Evolutionary conservation across 2,329 filamentous ascomycete species (phyloP), one percentile per base, ranked within the genome.

Genomic region (Nectriaceae sp.): DNA sequence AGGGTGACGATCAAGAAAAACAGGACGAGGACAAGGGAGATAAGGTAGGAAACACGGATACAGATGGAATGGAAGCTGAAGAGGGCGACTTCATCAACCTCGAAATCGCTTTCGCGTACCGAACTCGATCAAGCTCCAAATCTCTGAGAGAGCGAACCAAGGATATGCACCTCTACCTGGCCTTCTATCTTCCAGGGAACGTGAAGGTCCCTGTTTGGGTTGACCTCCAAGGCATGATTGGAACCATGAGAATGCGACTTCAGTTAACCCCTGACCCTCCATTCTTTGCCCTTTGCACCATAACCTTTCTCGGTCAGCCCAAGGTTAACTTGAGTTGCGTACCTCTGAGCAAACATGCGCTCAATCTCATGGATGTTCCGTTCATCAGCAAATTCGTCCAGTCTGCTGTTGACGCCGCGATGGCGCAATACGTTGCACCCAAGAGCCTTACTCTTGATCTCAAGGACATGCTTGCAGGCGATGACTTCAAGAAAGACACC

Each of bases 401-500:
- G 57, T 86, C 83, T 1, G 82, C 86, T 1, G 83, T 90, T 42
- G 85, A 89, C 56, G 86, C 88, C 2, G 87, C 88, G 0, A 76
- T 89, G 62, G 84, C 86, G 1, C 82, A 89, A 62, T 90, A 90
- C 54, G 88, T 90, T 1, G 87, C 88, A 0, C 88, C 88, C 0
- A 89, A 89, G 70, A 88, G 84, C 46, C 69, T 90, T 44, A 89
- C 87, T 0, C 72, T 90, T 5, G 84, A 90, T 62, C 71, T 91
- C 26, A 88, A 89, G 64, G 85, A 89, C 50, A 90, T 90, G 84
- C 77, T 91, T 11, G 78, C 88, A 6, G 88, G 88, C 4, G 87
- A 89, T 49, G 87, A 90, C 59, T 90, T 87, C 72, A 90, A 90
- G 67, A 89, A 89, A 63, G 86, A 90, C 53, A 89, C 87, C 0